Base-by-base conservation (phyloP, 108 stramenopile species). In the Cyclotella sp. region DNA sequence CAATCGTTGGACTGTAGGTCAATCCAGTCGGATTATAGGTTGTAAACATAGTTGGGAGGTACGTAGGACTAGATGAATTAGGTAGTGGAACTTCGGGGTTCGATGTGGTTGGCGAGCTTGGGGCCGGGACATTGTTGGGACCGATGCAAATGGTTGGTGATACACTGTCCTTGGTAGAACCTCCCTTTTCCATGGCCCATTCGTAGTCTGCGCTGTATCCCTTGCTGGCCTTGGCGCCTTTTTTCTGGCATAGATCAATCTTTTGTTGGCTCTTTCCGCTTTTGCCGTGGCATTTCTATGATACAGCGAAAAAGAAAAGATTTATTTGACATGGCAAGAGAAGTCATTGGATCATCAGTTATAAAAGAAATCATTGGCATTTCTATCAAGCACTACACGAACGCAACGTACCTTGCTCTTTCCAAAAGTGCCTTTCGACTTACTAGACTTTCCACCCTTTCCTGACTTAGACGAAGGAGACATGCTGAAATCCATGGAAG, bases 191-290 rank as follows among this genome's bases (percentile, higher is more conserved):
- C 42, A 26, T 44, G 43, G 63, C 63, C 63, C 63, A 64, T 44
- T 64, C 63, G 44, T 64, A 64, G 24, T 64, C 43, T 16, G 8
- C 63, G 19, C 12, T 26, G 30, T 0, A 9, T 62, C 63, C 63
- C 41, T 24, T 64, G 21, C 6, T 3, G 22, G 44, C 18, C 28
- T 64, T 64, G 8, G 6, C 49, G 63, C 44, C 63, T 44, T n/a
- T 10, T 30, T 62, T 62, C 34, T 62, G 61, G 61, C 61, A 62
- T 30, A 62, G 61, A 62, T 62, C 61, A 11, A 62, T 41, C 34
- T 14, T 62, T 10, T 62, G 61, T 27, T 62, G 39, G 43, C 63
- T 64, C 63, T 64, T 64, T 26, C 63, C 63, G 24, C 63, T 44
- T 21, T 64, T 64, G 63, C 63, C 63, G 0, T 64, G n/a, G 22